Conservation (phyloP, 805 yeast genomes). For the Hanseniaspora occidentalis region DNA sequence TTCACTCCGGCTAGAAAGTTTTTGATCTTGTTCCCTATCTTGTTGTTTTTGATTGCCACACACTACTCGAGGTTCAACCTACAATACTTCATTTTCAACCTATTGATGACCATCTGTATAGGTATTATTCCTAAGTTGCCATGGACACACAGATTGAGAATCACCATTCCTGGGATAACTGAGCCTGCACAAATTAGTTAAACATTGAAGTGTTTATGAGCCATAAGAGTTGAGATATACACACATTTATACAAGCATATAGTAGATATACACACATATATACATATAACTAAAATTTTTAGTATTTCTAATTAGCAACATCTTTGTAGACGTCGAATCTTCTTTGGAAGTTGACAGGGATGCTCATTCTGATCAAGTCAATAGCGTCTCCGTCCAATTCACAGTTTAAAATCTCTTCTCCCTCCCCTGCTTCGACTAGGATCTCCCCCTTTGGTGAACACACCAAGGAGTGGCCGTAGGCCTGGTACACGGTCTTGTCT, state of each 20-base stretch:
- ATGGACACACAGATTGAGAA: constrained; percentile 64
- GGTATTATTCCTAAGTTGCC: constrained; percentile 92
- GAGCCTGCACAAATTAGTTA: constrained; percentile 25
- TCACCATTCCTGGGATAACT: constrained; percentile 39
- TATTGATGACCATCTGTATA: constrained; percentile 58
- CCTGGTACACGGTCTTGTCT: constrained; percentile 40
- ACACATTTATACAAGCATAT: not conserved
- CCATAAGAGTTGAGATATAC: not conserved
- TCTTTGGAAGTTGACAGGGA: constrained; percentile 61
- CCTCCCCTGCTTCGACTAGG: constrained; percentile 63
- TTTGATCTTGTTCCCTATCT: constrained; percentile 84
- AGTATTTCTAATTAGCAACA: constrained; percentile 11
- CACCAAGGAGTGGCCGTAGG: constrained; percentile 55
- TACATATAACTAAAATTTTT: not conserved
- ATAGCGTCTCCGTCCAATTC: constrained; percentile 54
- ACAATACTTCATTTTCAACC: constrained; percentile 65
- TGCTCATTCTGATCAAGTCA: constrained; percentile 44
- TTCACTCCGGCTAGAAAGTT: constrained; percentile 95
- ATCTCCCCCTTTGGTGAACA: constrained; percentile 52
- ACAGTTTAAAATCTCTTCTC: constrained; percentile 64
- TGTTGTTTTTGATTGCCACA: constrained; percentile 71
- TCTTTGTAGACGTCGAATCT: constrained; percentile 46
- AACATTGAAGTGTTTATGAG: not conserved
- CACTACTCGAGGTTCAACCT: constrained; percentile 84
- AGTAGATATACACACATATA: not conserved